phyloP scores from a whole-genome alignment of 768 basidiomycete genomes.

The Tulasnella calospora region DNA sequence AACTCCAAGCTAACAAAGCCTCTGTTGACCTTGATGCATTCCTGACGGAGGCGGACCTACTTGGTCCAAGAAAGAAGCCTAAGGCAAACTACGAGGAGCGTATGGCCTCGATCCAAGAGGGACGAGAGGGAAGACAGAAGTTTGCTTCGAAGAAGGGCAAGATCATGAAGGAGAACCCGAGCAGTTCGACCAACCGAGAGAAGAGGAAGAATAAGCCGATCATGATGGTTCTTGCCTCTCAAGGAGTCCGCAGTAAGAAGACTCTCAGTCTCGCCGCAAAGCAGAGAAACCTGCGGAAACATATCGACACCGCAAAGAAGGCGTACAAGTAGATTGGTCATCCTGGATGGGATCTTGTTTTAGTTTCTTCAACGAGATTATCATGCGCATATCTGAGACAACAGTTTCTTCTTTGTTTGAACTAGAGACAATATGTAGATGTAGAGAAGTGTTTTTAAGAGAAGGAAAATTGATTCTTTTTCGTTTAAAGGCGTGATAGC shows the following conservation, averaged over 20 bases:
- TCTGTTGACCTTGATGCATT: conserved; percentile 44
- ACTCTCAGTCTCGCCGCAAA: conserved; percentile 77
- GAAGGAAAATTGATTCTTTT: not conserved
- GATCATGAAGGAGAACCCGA: conserved; percentile 73
- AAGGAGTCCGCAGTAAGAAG: conserved; percentile 74
- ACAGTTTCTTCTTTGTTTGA: not conserved
- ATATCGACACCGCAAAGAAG: conserved; percentile 68
- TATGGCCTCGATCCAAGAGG: conserved; percentile 84
- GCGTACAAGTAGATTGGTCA: conserved; percentile 27
- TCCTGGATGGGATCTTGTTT: too few relatives aligned
- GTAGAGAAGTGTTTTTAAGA: conserved; percentile 17
- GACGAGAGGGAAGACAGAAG: conserved; percentile 91
- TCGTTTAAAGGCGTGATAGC: not conserved
- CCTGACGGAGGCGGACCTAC: conserved; percentile 84
- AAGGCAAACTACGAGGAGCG: conserved; percentile 94
- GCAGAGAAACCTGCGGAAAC: conserved; percentile 69
- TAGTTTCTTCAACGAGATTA: too few relatives aligned
- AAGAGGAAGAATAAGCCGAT: conserved; percentile 92
- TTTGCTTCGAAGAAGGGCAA: conserved; percentile 89
- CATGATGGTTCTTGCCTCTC: conserved; percentile 85
- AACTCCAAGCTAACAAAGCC: conserved; percentile 68
- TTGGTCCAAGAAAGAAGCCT: conserved; percentile 87
- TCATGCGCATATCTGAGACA: not conserved
- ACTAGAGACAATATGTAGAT: not conserved
- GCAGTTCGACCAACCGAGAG: conserved; percentile 86